Base-by-base conservation (phyloP, 75 land plant genomes). In the Selaginella moellendorffii region DNA sequence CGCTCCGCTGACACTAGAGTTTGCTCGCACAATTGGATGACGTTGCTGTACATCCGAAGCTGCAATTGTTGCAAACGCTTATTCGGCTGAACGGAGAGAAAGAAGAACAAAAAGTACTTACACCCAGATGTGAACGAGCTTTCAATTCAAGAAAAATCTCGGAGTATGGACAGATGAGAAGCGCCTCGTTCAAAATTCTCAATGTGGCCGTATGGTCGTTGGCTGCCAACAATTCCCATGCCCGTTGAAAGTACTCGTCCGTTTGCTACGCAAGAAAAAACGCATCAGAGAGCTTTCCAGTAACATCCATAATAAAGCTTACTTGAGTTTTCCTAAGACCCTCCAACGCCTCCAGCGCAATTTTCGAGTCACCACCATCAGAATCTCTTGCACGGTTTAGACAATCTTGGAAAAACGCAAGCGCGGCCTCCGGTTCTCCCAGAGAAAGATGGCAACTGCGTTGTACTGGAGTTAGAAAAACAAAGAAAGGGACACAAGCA, bases 281-380 rank as follows among this genome's bases (percentile, higher is more conserved):
- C 14, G 14, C 14, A 14, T 36, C 14, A n/a, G n/a, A n/a, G n/a
- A n/a, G n/a, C n/a, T n/a, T n/a, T n/a, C n/a, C 51, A 46, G 10
- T 10, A 46, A 46, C 51, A 46, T 18, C 14, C 51, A 46, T 46
- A 46, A 10, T 46, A n/a, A 36, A 58, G 29, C 27, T 56, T 69
- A 89, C 96, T 87, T 83, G 70, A 31, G 84, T 74, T 69, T 89
- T 95, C 68, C 73, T 78, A 31, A 95, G 61, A 31, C 99, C 91
- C 53, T 86, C 90, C 19, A 90, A 80, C 10, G 99, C 87, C 69
- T 95, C 99, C 24, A 65, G 23, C 28, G 68, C 26, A 68, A 89
- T 66, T 66, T 95, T 89, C 18, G 71, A 30, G 71, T 86, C 91
- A 56, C 64, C 66, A 60, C 63, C 72, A 5, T 52, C 63, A 25